Conservation (phyloP, 345 rosid species). For the Orychophragmus violaceus region DNA sequence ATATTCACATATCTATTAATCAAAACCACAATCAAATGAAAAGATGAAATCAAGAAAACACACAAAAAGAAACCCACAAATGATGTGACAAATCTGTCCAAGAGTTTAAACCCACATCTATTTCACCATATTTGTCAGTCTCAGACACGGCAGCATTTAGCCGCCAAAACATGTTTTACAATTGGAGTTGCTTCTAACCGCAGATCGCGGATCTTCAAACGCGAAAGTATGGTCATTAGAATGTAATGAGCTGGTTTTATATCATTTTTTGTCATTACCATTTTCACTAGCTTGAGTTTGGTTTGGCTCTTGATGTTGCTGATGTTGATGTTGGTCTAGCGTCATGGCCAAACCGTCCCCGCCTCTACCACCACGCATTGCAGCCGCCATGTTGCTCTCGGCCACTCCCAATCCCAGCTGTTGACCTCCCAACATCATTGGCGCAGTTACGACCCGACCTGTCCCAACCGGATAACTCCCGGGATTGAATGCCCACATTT, state of each 20-base stretch:
- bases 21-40: constrained; percentile 8
- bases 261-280: constrained; percentile 41
- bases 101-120: not conserved
- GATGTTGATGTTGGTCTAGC: constrained; percentile 47
- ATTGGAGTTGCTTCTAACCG: not conserved
- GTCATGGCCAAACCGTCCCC: constrained; percentile 53
- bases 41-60: constrained; percentile 3
- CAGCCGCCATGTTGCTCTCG: constrained; percentile 46
- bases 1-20: constrained; percentile 18
- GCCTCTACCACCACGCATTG: constrained; percentile 37
- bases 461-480: constrained; percentile 42
- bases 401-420: constrained; percentile 60
- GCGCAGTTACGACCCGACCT: constrained; percentile 51
- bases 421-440: constrained; percentile 64
- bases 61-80: not conserved
- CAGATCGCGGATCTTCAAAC: not conserved
- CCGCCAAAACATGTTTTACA: constrained; percentile 10
- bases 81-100: constrained; percentile 18
- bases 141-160: not conserved
- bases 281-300: constrained; percentile 39
- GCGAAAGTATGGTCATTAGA: not conserved
- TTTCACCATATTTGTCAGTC: constrained; percentile 11
- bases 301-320: constrained; percentile 38
- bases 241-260: not conserved
- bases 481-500: constrained; percentile 71